A percentile compares a stretch with the other conserved stretches of the same genome.
Evolutionary conservation across 148 eudicot species (phyloP).

Genomic region (Rhododendron ovatum): DNA sequence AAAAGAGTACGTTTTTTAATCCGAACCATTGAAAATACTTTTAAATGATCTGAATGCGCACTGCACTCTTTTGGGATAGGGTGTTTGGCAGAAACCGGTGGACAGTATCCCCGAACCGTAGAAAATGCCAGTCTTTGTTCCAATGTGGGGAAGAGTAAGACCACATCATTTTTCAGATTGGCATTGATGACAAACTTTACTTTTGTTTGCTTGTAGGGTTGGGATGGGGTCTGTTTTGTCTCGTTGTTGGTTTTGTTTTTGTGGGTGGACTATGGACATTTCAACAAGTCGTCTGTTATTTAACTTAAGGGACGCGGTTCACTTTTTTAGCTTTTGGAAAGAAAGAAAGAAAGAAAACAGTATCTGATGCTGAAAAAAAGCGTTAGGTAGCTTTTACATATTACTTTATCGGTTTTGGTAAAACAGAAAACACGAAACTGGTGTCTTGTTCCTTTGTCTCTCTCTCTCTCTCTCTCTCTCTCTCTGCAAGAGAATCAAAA

Average conservation of each 20-base stretch:
- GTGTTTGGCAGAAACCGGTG: too few species aligned
- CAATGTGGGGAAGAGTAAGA: not conserved
- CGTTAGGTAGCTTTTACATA: not conserved
- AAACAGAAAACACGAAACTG: not conserved
- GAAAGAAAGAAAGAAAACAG: not conserved
- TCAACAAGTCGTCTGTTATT: not conserved
- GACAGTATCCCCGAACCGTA: too few species aligned
- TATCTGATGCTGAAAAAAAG: not conserved
- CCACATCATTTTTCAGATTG: not conserved
- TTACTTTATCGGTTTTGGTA: not conserved
- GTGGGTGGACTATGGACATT: not conserved
- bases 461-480: not conserved
- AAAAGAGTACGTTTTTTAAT: too few species aligned
- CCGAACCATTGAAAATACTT: too few species aligned
- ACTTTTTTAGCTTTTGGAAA: not conserved
- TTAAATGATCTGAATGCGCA: rapidly evolving
- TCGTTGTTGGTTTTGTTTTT: not conserved
- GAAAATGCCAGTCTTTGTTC: not conserved
- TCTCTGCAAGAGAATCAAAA: not conserved
- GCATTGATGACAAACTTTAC: not conserved
- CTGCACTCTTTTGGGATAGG: too few species aligned
- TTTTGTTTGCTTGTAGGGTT: not conserved
- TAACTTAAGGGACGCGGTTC: not conserved
- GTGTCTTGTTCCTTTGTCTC: not conserved
- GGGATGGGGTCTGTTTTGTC: not conserved